Conservation (phyloP, 306 rosid species). For the Cucurbita moschata region DNA sequence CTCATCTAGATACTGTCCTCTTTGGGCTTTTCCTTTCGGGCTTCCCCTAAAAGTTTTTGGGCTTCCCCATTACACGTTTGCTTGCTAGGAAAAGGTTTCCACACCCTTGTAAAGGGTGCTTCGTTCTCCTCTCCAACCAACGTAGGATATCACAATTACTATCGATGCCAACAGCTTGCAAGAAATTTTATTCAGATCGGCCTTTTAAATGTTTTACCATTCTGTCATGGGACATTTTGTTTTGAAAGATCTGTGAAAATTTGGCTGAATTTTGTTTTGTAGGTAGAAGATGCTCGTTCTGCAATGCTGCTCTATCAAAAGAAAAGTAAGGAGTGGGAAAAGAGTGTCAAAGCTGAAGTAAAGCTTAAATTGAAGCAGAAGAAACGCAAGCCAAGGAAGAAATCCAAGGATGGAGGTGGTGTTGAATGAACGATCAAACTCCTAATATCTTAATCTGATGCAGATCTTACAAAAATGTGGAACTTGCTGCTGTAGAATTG, state of each 20-base stretch:
- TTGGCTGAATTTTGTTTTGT: constrained; percentile 1
- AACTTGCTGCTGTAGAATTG: neutral
- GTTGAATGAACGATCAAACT: neutral
- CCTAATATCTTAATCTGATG: neutral
- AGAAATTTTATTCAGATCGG: neutral
- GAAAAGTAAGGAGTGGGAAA: constrained; percentile 70
- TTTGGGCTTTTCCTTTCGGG: too few species aligned
- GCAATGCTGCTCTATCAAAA: constrained; percentile 89
- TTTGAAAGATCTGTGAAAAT: neutral
- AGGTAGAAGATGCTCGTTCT: constrained; percentile 85
- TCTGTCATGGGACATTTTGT: neutral
- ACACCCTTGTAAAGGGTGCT: too few species aligned
- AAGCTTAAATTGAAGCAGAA: constrained; percentile 48
- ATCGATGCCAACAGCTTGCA: neutral
- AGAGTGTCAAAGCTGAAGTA: constrained; percentile 35
- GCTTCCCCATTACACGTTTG: too few species aligned
- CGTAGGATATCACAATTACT: too few species aligned
- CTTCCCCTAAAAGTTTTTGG: too few species aligned
- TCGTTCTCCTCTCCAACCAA: too few species aligned
- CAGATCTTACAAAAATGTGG: neutral
- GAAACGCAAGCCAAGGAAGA: constrained; percentile 60
- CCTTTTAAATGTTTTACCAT: neutral
- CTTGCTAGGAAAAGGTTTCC: too few species aligned
- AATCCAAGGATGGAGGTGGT: constrained; percentile 20
- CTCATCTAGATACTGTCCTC: too few species aligned